phyloP scores from a whole-genome alignment of 2,329 filamentous ascomycete species.

The Botrytis deweyae region DNA sequence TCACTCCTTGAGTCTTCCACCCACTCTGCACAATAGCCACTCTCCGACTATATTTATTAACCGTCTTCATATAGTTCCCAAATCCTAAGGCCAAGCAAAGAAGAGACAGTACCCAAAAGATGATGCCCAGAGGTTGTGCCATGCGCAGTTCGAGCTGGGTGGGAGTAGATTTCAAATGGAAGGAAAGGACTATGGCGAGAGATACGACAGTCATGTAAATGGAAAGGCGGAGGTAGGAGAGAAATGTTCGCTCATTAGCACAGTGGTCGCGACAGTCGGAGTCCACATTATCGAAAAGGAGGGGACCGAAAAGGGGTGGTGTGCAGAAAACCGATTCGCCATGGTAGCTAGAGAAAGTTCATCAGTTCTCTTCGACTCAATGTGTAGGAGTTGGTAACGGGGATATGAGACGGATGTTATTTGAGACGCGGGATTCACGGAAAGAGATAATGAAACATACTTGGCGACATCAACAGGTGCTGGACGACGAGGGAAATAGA shows the following conservation, averaged over 20 bases:
- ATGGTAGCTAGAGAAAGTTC: constrained; percentile 23
- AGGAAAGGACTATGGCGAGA: constrained; percentile 87
- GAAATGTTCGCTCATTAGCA: constrained; percentile 62
- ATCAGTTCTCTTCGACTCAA: background rate
- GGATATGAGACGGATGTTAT: background rate
- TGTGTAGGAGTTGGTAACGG: background rate
- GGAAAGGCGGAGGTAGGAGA: constrained; percentile 85
- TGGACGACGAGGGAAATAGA: constrained; percentile 8
- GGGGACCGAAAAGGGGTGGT: constrained; percentile 46
- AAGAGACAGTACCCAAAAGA: constrained; percentile 84
- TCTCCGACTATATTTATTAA: constrained; percentile 77
- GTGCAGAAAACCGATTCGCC: constrained; percentile 32
- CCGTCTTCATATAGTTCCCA: constrained; percentile 79
- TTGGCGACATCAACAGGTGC: constrained; percentile 6
- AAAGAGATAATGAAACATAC: background rate
- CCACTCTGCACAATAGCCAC: constrained; percentile 87
- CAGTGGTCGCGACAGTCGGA: constrained; percentile 62
- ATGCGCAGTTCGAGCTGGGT: constrained; percentile 69
- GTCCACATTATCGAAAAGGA: constrained; percentile 65
- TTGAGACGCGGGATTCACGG: background rate
- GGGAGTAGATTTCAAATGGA: constrained; percentile 79
- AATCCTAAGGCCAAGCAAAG: constrained; percentile 75
- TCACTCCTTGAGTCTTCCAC: constrained; percentile 83
- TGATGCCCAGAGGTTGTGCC: constrained; percentile 76
- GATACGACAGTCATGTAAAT: constrained; percentile 90